Base-by-base conservation (phyloP, 345 rosid genomes). In the Citropsis articulata region DNA sequence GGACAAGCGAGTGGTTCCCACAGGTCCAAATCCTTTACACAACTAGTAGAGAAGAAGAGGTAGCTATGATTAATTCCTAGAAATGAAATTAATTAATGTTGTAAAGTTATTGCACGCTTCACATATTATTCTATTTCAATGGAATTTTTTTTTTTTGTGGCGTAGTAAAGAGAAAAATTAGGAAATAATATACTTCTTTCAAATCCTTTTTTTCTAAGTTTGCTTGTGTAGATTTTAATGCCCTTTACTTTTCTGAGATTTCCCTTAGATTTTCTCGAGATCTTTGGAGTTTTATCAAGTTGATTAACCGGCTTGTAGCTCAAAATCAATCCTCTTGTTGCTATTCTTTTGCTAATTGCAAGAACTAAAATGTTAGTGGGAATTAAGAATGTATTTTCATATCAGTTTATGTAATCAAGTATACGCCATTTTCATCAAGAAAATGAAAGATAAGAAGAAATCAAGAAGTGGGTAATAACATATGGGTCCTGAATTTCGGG, bases 11-110 rank as follows among this genome's bases (percentile, higher is more conserved):
- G 75, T 81, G 2, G 76, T 84, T 53, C 86, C 86, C 25, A 78
- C 86, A 0, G 86, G 86, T 72, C 78, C 86, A 55, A 84, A 84
- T 76, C 86, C 86, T 2, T 73, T 84, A 16, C 86, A 81, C 63
- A 84, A 84, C 81, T 53, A 71, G 75, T 77, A 77, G 80, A 45
- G 45, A 21, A 61, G 13, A 73, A 27, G 42, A 73, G 59, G 62
- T 53, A 53, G 57, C 22, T 53, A 53, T 45, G 22, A 16, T 53
- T 53, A 45, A 13, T 13, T 53, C 2, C 57, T 53, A 53, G 21
- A 53, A 14, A 19, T 14, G 57, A 53, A 53, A 53, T 53, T 53
- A 18, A 53, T 4, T 16, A 18, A 16, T 53, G 2, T 5, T 53
- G 57, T 53, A 53, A 53, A 16, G 57, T 53, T 18, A 3, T 45